Base-by-base conservation (phyloP, 2,329 filamentous ascomycete species). In the Aspergillus luchuensis region DNA sequence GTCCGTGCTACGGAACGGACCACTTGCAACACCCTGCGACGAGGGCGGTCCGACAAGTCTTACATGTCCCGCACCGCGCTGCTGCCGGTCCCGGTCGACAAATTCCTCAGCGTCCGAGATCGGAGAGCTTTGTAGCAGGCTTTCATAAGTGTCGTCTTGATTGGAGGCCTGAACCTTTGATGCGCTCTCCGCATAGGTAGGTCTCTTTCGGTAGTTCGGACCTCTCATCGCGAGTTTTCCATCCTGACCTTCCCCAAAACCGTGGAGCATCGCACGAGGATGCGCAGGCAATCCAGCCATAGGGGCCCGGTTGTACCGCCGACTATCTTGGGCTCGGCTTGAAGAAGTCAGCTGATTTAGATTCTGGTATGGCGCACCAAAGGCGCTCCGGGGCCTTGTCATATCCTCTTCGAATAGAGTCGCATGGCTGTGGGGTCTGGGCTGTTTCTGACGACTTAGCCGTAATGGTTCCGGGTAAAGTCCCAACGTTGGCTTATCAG, bases 371-470 rank as follows among this genome's bases (percentile, higher is more conserved):
- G 58, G 56, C 3, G 60, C 63, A 30, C 62, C 63, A 23, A 64
- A 59, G 38, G 65, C 56, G 30, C 59, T 63, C 23, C 59, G 64
- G 19, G 62, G 60, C 11, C 61, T 64, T 55, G 69, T 60, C 33
- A 66, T 66, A 47, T 78, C 76, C 41, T 79, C 76, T 66, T 79
- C 76, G 58, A 78, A 76, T 8, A 75, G 60, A 1, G 76, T 78
- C 25, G 66, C 72, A 19, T 67, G 68, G 60, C 76, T 79, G 17
- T 49, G 55, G 8, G 69, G 72, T 17, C 72, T 63, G 3, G 47
- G 38, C 17, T 60, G 53, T 23, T 61, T 64, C 11, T 66, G 67
- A 41, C 70, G 69, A 41, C 66, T 71, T 61, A 71, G 67, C 48
- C 69, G 69, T n/a, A 79, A 65, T 19, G 75, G 78, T 25, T 75